Percentiles rank a stretch among this genome's conserved stretches.
Evolutionary conservation across 208 protist genomes (phyloP).

Genomic region (Leishmania guyanensis): DNA sequence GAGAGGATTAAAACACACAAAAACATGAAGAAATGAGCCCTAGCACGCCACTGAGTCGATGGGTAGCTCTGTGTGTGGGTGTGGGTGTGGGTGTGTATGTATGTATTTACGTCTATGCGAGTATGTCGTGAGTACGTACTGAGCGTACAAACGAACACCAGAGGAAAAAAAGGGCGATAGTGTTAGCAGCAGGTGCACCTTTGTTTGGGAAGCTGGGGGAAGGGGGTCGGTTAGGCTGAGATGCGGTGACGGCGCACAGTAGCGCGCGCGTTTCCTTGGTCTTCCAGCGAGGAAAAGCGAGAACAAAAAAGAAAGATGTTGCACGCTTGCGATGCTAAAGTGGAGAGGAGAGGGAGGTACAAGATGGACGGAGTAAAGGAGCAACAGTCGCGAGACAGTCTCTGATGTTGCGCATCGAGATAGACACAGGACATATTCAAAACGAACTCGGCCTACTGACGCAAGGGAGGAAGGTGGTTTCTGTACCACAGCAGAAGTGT

Average conservation of each 20-base stretch:
- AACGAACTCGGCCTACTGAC: background rate
- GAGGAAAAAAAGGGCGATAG: too few species aligned
- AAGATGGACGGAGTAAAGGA: background rate
- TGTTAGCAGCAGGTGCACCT: too few species aligned
- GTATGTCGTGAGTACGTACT: background rate
- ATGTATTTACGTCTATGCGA: background rate
- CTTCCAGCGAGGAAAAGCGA: background rate
- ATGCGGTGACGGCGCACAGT: background rate
- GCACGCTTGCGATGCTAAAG: background rate
- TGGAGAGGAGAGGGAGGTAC: background rate
- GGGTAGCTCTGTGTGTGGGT: background rate
- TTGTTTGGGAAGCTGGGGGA: background rate
- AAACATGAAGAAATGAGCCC: background rate
- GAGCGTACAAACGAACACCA: background rate
- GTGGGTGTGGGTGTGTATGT: background rate
- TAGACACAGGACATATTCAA: background rate
- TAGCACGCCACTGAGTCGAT: background rate
- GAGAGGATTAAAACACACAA: background rate
- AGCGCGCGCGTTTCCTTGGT: background rate
- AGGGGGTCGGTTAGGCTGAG: too few species aligned
- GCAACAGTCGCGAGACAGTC: background rate
- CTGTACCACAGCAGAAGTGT: background rate
- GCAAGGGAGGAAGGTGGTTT: background rate
- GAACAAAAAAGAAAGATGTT: background rate
- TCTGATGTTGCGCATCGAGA: background rate